Evolutionary conservation across 257 asterid species (phyloP), one percentile per base, ranked within the genome.

Genomic region (Solanum pennellii): DNA sequence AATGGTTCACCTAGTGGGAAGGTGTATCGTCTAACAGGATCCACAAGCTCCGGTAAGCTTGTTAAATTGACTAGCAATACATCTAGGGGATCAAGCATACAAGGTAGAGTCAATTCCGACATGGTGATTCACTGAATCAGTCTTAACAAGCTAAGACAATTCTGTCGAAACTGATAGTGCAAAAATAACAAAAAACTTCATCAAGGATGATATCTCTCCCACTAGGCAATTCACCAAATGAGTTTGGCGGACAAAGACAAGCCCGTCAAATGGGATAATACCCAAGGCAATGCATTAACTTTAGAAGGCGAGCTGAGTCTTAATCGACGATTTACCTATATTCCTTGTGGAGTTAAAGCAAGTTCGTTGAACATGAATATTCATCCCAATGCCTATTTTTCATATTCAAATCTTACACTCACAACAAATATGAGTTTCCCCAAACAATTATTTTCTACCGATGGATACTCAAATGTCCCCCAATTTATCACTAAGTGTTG

Each of bases 131-230:
- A 52, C 11, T 1, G 62, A 52, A 18, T 52, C 0, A 21, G 11
- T 52, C 11, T 52, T 10, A 18, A 3, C 3, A 10, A 9, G 1
- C 4, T 6, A 52, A 18, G n/a, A 52, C 62, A 52, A 52, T 23
- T 52, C 4, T 0, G 4, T 18, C n/a, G 0, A 52, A 18, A 52
- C 1, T 18, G n/a, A 52, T 1, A 3, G 11, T 52, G 62, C n/a
- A 18, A 1, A 52, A 52, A 4, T 9, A 10, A 52, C 1, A 52
- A 52, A 52, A 0, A 52, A 0, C 0, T 1, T 1, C 62, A 18
- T 52, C n/a, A 52, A 52, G 1, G 62, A 18, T 9, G 11, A 52
- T 52, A 52, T 52, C 62, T 52, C 62, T 52, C n/a, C 62, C 62
- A 52, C 62, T 52, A 10, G 11, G 4, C 1, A 7, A 52, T 16